Conservation (phyloP, 208 protist genomes). For the Crithidia brevicula region DNA sequence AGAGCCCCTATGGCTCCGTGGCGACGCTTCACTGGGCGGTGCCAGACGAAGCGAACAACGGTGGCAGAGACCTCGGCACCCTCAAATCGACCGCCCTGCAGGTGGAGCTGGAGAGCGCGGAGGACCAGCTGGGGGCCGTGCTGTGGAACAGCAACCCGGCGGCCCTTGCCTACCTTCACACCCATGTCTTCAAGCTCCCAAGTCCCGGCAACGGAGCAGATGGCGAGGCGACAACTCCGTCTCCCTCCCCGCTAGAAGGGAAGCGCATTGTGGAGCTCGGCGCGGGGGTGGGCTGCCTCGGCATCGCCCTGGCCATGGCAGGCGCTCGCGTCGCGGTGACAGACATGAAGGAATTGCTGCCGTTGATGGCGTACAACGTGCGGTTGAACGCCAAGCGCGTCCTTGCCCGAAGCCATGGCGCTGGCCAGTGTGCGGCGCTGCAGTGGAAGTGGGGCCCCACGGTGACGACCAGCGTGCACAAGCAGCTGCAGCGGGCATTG, state of each 20-base stretch:
- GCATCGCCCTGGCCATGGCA: slow-evolving; percentile 86
- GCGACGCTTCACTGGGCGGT: slow-evolving; percentile 87
- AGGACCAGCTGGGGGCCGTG: slow-evolving; percentile 88
- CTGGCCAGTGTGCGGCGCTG: slow-evolving; percentile 58
- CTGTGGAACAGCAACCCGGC: slow-evolving; percentile 91
- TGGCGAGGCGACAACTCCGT: not conserved
- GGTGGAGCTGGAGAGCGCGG: slow-evolving; percentile 66
- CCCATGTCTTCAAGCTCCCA: slow-evolving; percentile 43
- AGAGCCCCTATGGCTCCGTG: slow-evolving; percentile 75
- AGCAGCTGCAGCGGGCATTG: slow-evolving; percentile 41
- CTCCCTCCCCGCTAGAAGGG: slow-evolving; percentile 8
- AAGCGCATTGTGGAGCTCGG: slow-evolving; percentile 73
- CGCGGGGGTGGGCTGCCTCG: slow-evolving; percentile 86
- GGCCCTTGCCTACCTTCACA: slow-evolving; percentile 68
- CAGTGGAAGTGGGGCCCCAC: slow-evolving; percentile 84
- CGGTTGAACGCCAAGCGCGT: slow-evolving; percentile 55
- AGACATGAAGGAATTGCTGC: slow-evolving; percentile 87
- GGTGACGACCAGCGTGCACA: slow-evolving; percentile 30
- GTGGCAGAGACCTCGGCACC: slow-evolving; percentile 8
- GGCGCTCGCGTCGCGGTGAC: slow-evolving; percentile 73
- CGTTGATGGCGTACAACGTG: slow-evolving; percentile 84
- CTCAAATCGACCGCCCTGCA: slow-evolving; percentile 32
- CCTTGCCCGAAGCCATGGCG: slow-evolving; percentile 33
- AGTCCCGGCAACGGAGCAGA: not conserved
- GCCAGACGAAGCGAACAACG: slow-evolving; percentile 28